These are phyloP conservation scores for Dothistroma pini DNA, from an alignment of 2,329 filamentous ascomycete species.

Conservation along the genomic window DNA sequence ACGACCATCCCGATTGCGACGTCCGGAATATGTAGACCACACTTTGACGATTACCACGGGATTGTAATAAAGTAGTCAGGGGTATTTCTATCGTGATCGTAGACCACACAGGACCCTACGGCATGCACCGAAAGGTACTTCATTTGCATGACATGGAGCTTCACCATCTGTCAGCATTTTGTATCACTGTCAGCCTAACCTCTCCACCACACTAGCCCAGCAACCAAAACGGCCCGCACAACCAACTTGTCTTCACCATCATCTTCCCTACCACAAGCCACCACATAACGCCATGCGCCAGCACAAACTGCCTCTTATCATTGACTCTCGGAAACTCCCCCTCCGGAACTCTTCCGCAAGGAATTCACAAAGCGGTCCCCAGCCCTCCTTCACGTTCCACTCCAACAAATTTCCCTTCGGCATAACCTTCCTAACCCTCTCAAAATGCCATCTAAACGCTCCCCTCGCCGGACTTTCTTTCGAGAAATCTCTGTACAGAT, in stretches of 20 bases:
- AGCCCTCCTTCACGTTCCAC: constrained; percentile 26
- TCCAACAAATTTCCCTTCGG: constrained; percentile 29
- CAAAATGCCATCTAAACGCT: constrained; percentile 15
- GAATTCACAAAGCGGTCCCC: constrained; percentile 32
- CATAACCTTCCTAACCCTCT: constrained; percentile 21
- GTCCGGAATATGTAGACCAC: too few species aligned
- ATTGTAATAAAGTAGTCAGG: too few species aligned
- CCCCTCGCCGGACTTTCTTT: constrained; percentile 7
- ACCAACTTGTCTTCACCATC: constrained; percentile 12
- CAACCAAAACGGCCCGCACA: constrained; percentile 5
- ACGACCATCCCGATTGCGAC: too few species aligned
- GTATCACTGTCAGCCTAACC: too few species aligned
- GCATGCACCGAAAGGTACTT: too few species aligned
- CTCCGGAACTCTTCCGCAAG: constrained; percentile 25
- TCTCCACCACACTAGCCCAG: background rate
- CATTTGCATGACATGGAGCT: too few species aligned
- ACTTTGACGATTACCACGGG: too few species aligned
- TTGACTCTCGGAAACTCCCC: constrained; percentile 23
- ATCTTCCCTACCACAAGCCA: constrained; percentile 17
- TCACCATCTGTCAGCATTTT: too few species aligned
- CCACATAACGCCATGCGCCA: constrained; percentile 20
- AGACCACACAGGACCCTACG: too few species aligned
- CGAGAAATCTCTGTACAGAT: constrained; percentile 11
- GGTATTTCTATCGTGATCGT: too few species aligned
- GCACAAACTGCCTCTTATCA: constrained; percentile 16